Base-by-base conservation (phyloP, 2,329 filamentous ascomycete genomes). In the Chaetomiaceae sp. region DNA sequence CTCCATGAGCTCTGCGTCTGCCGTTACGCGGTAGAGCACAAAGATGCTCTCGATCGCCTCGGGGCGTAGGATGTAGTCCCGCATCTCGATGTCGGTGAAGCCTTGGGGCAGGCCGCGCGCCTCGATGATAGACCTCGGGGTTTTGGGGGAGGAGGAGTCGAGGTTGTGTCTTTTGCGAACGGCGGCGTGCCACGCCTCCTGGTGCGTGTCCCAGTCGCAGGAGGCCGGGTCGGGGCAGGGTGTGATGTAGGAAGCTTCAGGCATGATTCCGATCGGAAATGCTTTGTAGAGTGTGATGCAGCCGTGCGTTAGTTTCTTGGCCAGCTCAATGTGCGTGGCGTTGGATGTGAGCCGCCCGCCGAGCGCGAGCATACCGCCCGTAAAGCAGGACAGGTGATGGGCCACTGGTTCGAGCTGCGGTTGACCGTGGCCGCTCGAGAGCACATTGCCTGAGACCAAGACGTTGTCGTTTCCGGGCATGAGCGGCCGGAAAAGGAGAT, bases 321-420 rank as follows among this genome's bases (percentile, higher is more conserved):
- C 82, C 14, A 78, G 70, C 4, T 73, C 68, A 12, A 85, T 63
- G 38, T 85, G 77, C 4, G 76, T 70, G 0, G 68, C 67, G 2
- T 68, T 71, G 40, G 71, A 60, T 55, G 87, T 79, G 21, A 88
- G 68, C 52, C 77, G 80, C 1, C 84, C 81, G 2, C 78, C 82
- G 37, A 89, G 74, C 1, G 74, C 85, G 42, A 86, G 83, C 70
- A 85, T 83, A 10, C 84, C 86, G 4, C 86, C 86, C 5, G 78
- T 71, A 62, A 87, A 90, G 66, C 86, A 89, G 5, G 78, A 75
- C 3, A 87, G 70, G 62, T 89, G 86, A 50, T 83, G 57, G 3
- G 54, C 57, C 51, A 66, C 57, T 3, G 60, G 54, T 27, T 65
- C 62, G 4, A 68, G 55, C 13, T 31, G 67, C 14, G 68, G 10